Conservation (phyloP, 2,329 filamentous ascomycete species). For the Volutella citrinella region DNA sequence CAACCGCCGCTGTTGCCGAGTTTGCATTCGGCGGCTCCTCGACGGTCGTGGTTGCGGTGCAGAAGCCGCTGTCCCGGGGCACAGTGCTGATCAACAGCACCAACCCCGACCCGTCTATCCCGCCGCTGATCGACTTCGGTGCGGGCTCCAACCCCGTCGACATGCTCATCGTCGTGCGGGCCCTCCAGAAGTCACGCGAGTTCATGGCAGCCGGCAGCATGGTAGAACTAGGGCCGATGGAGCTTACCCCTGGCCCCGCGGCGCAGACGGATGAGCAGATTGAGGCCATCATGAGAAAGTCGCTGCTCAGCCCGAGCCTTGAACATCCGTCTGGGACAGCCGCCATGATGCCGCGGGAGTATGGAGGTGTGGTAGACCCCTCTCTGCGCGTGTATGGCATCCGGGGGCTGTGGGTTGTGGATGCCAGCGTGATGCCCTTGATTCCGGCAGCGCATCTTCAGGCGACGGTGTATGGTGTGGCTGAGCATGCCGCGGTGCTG, state of each 20-base stretch:
- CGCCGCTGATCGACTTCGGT: slow-evolving; percentile 20
- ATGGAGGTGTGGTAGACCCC: slow-evolving; percentile 48
- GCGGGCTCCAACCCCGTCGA: slow-evolving; percentile 19
- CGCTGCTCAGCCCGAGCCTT: slow-evolving; percentile 15
- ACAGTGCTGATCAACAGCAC: slow-evolving; percentile 20
- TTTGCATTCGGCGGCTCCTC: slow-evolving; percentile 15
- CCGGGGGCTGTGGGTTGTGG: slow-evolving; percentile 14
- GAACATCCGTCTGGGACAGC: slow-evolving; percentile 45
- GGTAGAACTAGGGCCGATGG: slow-evolving; percentile 11
- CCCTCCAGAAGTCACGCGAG: slow-evolving; percentile 14
- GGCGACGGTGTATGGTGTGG: slow-evolving; percentile 17
- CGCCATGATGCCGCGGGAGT: slow-evolving; percentile 47
- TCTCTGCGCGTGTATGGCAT: slow-evolving; percentile 42
- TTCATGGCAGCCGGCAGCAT: slow-evolving; percentile 18
- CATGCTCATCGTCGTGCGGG: slow-evolving; percentile 9
- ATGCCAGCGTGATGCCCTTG: slow-evolving; percentile 16
- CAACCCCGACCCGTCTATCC: slow-evolving; percentile 14
- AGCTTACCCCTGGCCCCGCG: slow-evolving; percentile 18
- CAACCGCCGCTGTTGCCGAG: slow-evolving; percentile 17
- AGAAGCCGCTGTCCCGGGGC: slow-evolving; percentile 21
- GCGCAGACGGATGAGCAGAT: slow-evolving; percentile 21
- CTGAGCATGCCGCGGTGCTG: slow-evolving; percentile 14
- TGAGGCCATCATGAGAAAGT: slow-evolving; percentile 13
- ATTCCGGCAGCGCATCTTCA: slow-evolving; percentile 12
- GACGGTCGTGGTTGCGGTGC: slow-evolving; percentile 13